Evolutionary conservation across 108 stramenopile genomes (phyloP), one percentile per base, ranked within the genome.

Genomic region (Skeletonema costatum): DNA sequence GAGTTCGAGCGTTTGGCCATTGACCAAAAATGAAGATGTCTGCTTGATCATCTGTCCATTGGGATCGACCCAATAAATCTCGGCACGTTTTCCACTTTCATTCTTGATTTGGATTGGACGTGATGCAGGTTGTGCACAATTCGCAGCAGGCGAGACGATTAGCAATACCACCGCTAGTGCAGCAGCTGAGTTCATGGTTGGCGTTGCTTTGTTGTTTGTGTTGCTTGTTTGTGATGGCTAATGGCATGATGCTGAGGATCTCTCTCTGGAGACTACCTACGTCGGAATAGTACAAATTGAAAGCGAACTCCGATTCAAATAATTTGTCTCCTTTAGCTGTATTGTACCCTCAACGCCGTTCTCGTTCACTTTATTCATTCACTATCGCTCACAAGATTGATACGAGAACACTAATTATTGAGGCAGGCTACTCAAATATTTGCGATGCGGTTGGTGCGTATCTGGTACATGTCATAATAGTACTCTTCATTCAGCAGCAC

Each of bases 61-160:
- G 2, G 88, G 90, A 68, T 87, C 41, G 21, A 89, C 39, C 92
- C 90, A 93, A 29, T 88, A 85, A n/a, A 91, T 66, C 21, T 82
- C 83, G 16, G 87, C 31, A 13, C 60, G 65, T 73, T 66, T 60
- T 14, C 88, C 90, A 48, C 83, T 85, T 67, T 84, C 81, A 56
- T 82, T 76, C 32, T 82, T 82, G 10, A 82, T 76, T 58, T 76
- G 74, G 32, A 82, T 82, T 50, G 70, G 64, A n/a, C 81, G 73
- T 48, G 58, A 44, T 41, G 65, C 4, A 56, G n/a, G 19, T 56
- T 56, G 53, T 25, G 25, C 53, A 56, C 11, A 41, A 12, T 11
- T n/a, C 3, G 25, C 25, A 25, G 3, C 25, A 56, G 53, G 25
- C 9, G 53, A 56, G 53, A 56, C 0, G 53, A 56, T 0, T 10